Evolutionary conservation across 192 early-diverging fungal genomes (phyloP).

Genomic region (Powellomyces hirtus): DNA sequence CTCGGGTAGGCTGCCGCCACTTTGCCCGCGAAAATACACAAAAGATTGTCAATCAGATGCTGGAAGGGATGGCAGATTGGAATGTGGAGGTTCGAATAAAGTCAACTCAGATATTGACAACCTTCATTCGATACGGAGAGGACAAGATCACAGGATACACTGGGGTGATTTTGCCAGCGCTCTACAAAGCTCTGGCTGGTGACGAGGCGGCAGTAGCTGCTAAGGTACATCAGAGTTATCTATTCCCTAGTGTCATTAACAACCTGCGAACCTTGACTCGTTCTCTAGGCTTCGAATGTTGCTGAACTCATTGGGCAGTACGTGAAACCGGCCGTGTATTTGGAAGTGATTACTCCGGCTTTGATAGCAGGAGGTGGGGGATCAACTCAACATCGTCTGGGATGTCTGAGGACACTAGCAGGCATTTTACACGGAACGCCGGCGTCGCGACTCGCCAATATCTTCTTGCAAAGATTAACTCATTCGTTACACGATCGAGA

Average conservation of each 20-base stretch:
- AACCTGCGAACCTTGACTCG: background rate
- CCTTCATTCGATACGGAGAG: conserved; percentile 46
- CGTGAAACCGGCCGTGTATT: conserved; percentile 46
- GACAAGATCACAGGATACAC: conserved; percentile 53
- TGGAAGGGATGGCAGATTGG: conserved; percentile 51
- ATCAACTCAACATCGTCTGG: conserved; percentile 34
- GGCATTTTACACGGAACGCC: conserved; percentile 43
- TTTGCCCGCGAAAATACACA: conserved; percentile 53
- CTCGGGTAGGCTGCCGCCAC: conserved; percentile 49
- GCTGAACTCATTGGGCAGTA: conserved; percentile 39
- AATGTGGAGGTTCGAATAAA: conserved; percentile 43
- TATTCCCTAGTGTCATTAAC: background rate
- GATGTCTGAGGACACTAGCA: conserved; percentile 37
- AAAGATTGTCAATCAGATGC: conserved; percentile 42
- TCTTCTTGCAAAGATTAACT: conserved; percentile 14
- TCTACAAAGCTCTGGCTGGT: conserved; percentile 43
- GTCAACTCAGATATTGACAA: conserved; percentile 35
- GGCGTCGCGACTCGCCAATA: background rate
- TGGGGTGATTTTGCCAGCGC: conserved; percentile 40
- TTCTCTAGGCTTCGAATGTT: conserved; percentile 20
- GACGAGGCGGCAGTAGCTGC: conserved; percentile 48
- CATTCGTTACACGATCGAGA: conserved; percentile 39
- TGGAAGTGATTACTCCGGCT: conserved; percentile 37
- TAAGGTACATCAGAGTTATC: too few relatives aligned
- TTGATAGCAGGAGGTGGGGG: conserved; percentile 34